Conservation (phyloP, 768 basidiomycete species). For the Lentinula detonsa region DNA sequence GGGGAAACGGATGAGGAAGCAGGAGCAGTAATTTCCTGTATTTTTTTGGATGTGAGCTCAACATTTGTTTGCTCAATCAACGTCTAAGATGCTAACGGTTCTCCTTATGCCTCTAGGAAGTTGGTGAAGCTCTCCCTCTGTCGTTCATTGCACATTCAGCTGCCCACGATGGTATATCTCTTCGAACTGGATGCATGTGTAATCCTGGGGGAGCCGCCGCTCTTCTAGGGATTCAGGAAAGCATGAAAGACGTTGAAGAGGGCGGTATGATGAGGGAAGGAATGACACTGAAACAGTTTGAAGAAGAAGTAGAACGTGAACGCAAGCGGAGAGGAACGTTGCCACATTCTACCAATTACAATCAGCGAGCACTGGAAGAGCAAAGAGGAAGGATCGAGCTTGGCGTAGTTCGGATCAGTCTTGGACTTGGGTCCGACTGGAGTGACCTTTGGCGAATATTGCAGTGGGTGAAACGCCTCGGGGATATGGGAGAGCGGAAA, state of each 20-base stretch:
- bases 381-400: conserved; percentile 19
- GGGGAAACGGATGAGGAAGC: conserved; percentile 58
- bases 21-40: conserved; percentile 56
- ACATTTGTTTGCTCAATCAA: conserved; percentile 2
- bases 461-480: conserved; percentile 25
- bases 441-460: conserved; percentile 62
- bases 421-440: conserved; percentile 77
- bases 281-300: conserved; percentile 56
- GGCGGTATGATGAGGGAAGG: conserved; percentile 41
- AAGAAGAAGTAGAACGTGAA: conserved; percentile 55
- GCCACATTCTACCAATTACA: not conserved
- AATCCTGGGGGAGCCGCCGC: conserved; percentile 80
- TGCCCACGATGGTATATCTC: conserved; percentile 55
- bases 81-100: conserved; percentile 2
- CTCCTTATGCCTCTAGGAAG: conserved; percentile 36
- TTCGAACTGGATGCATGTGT: conserved; percentile 85
- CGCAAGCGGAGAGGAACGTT: not conserved
- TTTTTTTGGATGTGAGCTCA: conserved; percentile 56
- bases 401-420: conserved; percentile 70
- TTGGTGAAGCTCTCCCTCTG: conserved; percentile 62
- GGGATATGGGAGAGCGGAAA: not conserved
- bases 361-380: not conserved
- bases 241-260: conserved; percentile 39
- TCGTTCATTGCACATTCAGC: conserved; percentile 72
- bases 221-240: conserved; percentile 56